Evolutionary conservation across 768 basidiomycete genomes (phyloP).

Genomic region (Phylloporus scabripes): DNA sequence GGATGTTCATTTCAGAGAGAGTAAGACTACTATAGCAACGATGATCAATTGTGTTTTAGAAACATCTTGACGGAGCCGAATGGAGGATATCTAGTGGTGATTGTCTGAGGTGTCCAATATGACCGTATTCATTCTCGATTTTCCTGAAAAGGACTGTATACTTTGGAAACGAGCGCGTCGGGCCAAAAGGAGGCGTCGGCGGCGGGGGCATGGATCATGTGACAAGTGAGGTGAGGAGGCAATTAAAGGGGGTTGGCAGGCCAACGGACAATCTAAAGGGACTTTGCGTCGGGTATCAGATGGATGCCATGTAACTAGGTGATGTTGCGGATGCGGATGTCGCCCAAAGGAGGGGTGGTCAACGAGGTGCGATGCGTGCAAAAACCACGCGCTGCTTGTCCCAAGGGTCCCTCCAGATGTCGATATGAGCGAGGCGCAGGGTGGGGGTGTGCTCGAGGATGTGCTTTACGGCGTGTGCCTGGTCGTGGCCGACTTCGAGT

Average conservation of each 20-base stretch:
- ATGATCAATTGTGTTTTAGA: constrained; percentile 2
- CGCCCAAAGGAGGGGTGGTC: neutral
- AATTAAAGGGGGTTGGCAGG: constrained; percentile 3
- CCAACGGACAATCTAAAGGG: constrained; percentile 3
- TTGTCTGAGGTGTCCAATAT: neutral
- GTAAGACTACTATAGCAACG: constrained; percentile 19
- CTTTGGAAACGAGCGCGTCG: constrained; percentile 7
- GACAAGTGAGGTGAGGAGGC: constrained; percentile 14
- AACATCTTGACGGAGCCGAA: constrained; percentile 7
- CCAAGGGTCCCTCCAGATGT: constrained; percentile 82
- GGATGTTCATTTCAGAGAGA: neutral
- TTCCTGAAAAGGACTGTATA: neutral
- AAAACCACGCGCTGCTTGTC: constrained; percentile 68
- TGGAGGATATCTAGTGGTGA: neutral
- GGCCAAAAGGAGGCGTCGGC: constrained; percentile 2
- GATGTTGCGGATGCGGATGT: neutral
- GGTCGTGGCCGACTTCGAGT: constrained; percentile 74
- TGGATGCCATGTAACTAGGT: constrained; percentile 13
- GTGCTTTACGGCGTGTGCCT: constrained; percentile 55
- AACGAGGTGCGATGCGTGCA: constrained; percentile 32
- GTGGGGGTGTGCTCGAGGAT: constrained; percentile 46
- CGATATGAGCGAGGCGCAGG: constrained; percentile 29
- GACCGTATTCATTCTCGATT: neutral
- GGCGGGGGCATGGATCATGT: neutral
- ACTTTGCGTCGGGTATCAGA: constrained; percentile 1